Evolutionary conservation across 129 eudicot species (phyloP).

Genomic region (Apium graveolens): DNA sequence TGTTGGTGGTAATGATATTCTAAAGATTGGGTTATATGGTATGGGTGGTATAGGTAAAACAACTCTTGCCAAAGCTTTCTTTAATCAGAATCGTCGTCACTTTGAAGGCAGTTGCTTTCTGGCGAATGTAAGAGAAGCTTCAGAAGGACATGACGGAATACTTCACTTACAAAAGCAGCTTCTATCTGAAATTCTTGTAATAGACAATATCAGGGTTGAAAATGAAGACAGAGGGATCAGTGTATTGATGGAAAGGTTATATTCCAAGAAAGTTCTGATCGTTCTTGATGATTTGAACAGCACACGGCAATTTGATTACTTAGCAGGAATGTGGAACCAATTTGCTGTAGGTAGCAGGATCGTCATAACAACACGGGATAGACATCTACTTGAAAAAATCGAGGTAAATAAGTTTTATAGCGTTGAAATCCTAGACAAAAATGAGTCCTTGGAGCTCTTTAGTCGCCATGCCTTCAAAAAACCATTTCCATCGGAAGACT

Average conservation of each 20-base stretch:
- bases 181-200: conserved; percentile 4
- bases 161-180: conserved; percentile 13
- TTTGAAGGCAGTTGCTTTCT: conserved; percentile 20
- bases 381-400: neutral
- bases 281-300: conserved; percentile 15
- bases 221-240: neutral
- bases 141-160: conserved; percentile 4
- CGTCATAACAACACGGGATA: conserved; percentile 4
- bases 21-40: conserved; percentile 19
- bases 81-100: neutral
- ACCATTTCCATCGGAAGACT: neutral
- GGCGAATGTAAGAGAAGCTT: conserved; percentile 10
- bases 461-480: neutral
- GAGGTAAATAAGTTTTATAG: neutral
- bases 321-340: neutral
- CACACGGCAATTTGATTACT: neutral
- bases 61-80: conserved; percentile 10
- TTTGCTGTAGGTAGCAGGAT: conserved; percentile 1
- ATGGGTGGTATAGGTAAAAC: conserved; percentile 26
- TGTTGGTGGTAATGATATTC: neutral
- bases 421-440: neutral
- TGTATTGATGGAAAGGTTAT: neutral
- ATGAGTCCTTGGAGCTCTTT: neutral
- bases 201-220: neutral
- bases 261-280: conserved; percentile 8